phyloP scores from a whole-genome alignment of 345 rosid genomes.

The Euphorbia peplus region DNA sequence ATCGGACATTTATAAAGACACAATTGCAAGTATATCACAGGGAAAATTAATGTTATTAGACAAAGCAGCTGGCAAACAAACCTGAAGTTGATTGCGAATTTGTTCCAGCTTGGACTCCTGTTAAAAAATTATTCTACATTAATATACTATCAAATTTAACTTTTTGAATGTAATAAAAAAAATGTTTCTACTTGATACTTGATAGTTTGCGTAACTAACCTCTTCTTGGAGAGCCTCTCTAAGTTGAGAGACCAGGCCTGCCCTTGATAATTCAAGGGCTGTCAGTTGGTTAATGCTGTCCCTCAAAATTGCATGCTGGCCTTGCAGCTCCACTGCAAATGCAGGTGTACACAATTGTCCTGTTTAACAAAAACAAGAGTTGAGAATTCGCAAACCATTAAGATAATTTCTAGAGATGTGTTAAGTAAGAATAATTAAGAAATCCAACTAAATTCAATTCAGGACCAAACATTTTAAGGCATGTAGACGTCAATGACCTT shows the following conservation, averaged over 20 bases:
- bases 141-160: neutral
- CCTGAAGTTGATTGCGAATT: conserved; percentile 80
- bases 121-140: conserved; percentile 24
- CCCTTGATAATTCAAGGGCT: conserved; percentile 59
- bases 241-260: conserved; percentile 62
- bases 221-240: conserved; percentile 88
- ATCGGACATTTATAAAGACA: neutral
- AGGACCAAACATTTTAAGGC: neutral
- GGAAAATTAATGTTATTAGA: neutral
- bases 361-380: conserved; percentile 28
- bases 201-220: conserved; percentile 42
- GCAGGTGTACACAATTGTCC: conserved; percentile 50
- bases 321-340: conserved; percentile 66
- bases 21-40: neutral
- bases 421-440: neutral
- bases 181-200: neutral
- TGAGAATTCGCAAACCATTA: neutral
- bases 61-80: conserved; percentile 22
- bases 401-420: neutral
- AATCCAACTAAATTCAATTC: neutral
- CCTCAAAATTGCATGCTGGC: conserved; percentile 60
- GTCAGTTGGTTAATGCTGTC: conserved; percentile 71
- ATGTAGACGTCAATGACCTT: neutral
- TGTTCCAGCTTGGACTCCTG: conserved; percentile 84
- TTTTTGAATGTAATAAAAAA: conserved; percentile 5